phyloP scores from a whole-genome alignment of 2,329 filamentous ascomycete species.

The Fusarium lateritium region DNA sequence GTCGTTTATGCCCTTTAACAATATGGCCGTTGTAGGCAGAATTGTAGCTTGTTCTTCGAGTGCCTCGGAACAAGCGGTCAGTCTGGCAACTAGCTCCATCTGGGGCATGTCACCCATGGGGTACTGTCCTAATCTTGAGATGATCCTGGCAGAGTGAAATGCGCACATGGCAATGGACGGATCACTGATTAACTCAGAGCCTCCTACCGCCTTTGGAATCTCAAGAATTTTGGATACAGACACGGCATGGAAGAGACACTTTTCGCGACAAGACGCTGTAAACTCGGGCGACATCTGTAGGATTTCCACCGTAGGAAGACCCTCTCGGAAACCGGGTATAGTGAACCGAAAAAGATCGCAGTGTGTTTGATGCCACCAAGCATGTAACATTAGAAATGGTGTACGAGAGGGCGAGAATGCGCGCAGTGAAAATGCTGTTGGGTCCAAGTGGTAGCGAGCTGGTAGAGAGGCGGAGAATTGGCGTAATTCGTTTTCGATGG shows the following conservation, averaged over 20 bases:
- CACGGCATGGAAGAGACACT: conserved; percentile 22
- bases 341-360: conserved; percentile 47
- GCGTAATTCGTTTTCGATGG: conserved; percentile 28
- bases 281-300: conserved; percentile 12
- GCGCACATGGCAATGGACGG: conserved; percentile 32
- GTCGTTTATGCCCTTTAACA: conserved; percentile 26
- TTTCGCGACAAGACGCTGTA: conserved; percentile 5
- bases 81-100: neutral
- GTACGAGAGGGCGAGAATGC: conserved; percentile 43
- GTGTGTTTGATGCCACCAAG: conserved; percentile 49
- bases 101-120: conserved; percentile 23
- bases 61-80: conserved; percentile 4
- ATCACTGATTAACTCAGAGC: conserved; percentile 24
- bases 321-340: conserved; percentile 35
- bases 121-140: conserved; percentile 28
- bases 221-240: conserved; percentile 16
- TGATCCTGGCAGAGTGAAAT: conserved; percentile 31
- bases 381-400: conserved; percentile 44
- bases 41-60: conserved; percentile 10
- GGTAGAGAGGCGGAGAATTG: conserved; percentile 28
- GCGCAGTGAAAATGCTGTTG: conserved; percentile 38
- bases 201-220: neutral
- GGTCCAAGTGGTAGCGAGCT: conserved; percentile 27
- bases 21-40: neutral
- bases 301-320: conserved; percentile 10